A percentile compares a stretch with the other conserved stretches of the same genome.
Evolutionary conservation across 2,329 filamentous ascomycete genomes (phyloP).

Genomic region (Colletotrichum acutatum): DNA sequence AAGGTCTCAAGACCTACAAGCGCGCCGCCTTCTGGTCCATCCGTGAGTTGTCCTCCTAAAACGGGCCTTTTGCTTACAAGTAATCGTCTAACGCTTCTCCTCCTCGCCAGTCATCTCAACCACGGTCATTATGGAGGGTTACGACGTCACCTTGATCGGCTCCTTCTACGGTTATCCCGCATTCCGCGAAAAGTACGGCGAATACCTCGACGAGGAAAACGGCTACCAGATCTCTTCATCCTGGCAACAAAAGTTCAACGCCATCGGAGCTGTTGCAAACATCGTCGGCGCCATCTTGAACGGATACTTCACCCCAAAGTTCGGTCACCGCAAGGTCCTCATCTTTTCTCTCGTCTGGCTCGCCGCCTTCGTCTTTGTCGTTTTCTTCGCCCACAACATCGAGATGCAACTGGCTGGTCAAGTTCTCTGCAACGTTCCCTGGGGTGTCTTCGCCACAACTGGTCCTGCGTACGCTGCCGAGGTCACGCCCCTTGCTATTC

Average conservation of each 20-base stretch:
- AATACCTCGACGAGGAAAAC: slow-evolving; percentile 44
- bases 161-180: slow-evolving; percentile 57
- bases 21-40: slow-evolving; percentile 53
- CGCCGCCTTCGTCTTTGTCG: slow-evolving; percentile 57
- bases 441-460: slow-evolving; percentile 58
- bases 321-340: slow-evolving; percentile 57
- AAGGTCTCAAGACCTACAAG: slow-evolving; percentile 53
- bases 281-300: slow-evolving; percentile 54
- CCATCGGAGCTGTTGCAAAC: slow-evolving; percentile 46
- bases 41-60: slow-evolving; percentile 41
- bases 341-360: slow-evolving; percentile 54
- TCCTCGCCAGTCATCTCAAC: slow-evolving; percentile 50
- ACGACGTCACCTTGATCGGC: slow-evolving; percentile 59
- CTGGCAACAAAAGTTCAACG: slow-evolving; percentile 63
- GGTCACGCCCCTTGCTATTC: slow-evolving; percentile 53
- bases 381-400: slow-evolving; percentile 59
- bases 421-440: slow-evolving; percentile 57
- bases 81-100: not conserved
- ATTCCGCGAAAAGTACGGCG: slow-evolving; percentile 54
- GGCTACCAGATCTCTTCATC: slow-evolving; percentile 58
- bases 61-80: too few relatives aligned
- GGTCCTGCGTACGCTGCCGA: slow-evolving; percentile 57
- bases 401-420: slow-evolving; percentile 56
- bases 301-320: slow-evolving; percentile 53
- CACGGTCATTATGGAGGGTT: slow-evolving; percentile 63